A percentile compares a stretch with the other conserved stretches of the same genome.
phyloP scores from a whole-genome alignment of 2,329 filamentous ascomycete species.

The Penicillium sumatraense region DNA sequence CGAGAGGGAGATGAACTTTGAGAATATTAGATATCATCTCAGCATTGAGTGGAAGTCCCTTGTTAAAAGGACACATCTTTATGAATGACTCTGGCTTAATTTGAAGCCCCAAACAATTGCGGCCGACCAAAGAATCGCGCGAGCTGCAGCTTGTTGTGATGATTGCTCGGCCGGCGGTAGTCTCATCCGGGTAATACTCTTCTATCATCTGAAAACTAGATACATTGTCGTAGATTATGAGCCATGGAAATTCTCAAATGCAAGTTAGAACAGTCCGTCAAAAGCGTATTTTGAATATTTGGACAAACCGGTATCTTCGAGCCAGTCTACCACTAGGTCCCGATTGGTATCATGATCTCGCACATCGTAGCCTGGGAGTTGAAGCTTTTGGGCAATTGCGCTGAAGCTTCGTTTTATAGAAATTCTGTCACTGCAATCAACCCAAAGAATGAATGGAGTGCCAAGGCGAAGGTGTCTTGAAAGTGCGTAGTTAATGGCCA shows the following conservation, averaged over 20 bases:
- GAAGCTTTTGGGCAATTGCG: neutral
- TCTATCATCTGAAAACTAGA: neutral
- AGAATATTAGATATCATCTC: neutral
- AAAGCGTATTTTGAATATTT: neutral
- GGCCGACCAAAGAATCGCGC: neutral
- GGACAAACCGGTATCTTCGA: neutral
- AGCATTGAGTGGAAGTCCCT: neutral
- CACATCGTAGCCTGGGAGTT: neutral
- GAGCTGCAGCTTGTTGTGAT: neutral
- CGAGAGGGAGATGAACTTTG: neutral
- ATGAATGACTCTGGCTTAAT: neutral
- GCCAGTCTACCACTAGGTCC: neutral
- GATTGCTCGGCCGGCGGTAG: neutral
- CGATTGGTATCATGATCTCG: neutral
- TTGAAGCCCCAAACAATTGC: neutral
- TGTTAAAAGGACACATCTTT: too few relatives aligned
- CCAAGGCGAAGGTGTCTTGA: neutral
- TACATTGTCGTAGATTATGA: neutral
- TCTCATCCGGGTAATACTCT: neutral
- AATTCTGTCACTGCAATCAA: neutral
- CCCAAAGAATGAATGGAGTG: neutral
- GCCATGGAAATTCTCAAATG: neutral
- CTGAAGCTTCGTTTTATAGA: neutral
- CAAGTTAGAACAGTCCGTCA: neutral
- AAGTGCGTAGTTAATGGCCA: neutral